Percentiles rank a stretch among this genome's conserved stretches.
phyloP scores from a whole-genome alignment of 1,284 basidiomycete species.

The Ceratorhiza oryzae-sativae region DNA sequence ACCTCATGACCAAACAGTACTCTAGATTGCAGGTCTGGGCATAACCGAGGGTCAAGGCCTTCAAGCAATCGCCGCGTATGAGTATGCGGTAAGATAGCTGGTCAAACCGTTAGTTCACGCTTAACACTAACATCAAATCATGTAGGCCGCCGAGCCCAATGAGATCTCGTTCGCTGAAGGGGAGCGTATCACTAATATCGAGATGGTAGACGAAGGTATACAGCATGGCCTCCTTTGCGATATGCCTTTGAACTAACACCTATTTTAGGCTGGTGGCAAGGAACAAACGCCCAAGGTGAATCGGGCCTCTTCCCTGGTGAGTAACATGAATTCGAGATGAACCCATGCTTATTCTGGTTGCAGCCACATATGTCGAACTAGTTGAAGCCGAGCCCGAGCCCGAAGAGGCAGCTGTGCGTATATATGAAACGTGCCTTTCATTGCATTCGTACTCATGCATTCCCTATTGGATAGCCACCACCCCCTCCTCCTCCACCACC shows the following conservation, averaged over 20 bases:
- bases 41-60: constrained; percentile 57
- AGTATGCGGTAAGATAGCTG: constrained; percentile 67
- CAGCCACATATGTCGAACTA: constrained; percentile 83
- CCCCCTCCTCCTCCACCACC: constrained; percentile 57
- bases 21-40: constrained; percentile 42
- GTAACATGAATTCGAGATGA: not conserved
- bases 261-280: constrained; percentile 73
- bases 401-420: constrained; percentile 43
- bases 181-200: constrained; percentile 80
- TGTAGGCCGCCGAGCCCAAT: constrained; percentile 78
- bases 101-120: not conserved
- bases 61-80: constrained; percentile 72
- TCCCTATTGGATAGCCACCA: constrained; percentile 47
- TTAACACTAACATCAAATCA: not conserved
- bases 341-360: constrained; percentile 42
- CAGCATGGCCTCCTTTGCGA: not conserved
- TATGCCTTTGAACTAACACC: constrained; percentile 1
- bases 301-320: constrained; percentile 77
- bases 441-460: constrained; percentile 12
- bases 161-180: constrained; percentile 84
- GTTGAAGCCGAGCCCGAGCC: constrained; percentile 51
- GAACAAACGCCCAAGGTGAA: constrained; percentile 68
- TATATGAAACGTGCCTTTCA: not conserved
- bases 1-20: not conserved
- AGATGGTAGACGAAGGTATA: constrained; percentile 77